Evolutionary conservation across 768 basidiomycete genomes (phyloP), one percentile per base, ranked within the genome.

Genomic region (Fomitopsis pulvina): DNA sequence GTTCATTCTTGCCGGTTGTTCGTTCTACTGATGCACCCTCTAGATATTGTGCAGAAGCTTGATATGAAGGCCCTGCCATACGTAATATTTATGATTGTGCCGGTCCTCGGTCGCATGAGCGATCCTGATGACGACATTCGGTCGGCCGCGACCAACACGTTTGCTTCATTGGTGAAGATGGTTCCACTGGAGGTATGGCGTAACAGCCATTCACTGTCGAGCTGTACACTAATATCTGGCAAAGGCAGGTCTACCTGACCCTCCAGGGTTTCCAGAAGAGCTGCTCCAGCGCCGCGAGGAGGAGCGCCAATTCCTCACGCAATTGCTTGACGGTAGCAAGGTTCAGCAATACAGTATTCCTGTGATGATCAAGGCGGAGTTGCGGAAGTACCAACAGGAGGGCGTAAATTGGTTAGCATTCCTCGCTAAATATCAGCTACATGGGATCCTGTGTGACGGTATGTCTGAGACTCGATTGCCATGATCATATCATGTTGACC

Each of bases 381-480:
- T 99, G 42, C 86, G 96, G 52, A 92, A 93, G 64, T 99, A 99
- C 64, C 96, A 99, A 67, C 90, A 92, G 68, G 96, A 99, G 49
- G 96, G 96, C 28, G 90, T 99, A 56, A 98, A 92, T 64, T 99
- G 96, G 96, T 75, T 99, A 16, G 96, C 96, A 1, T 99, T 99
- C 73, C 75, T 99, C 30, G 90, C 92, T 18, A 97, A 96, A 64
- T 99, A 96, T 64, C 96, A 98, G 60, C 69, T 99, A 2, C 96
- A 99, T 63, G 96, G 96, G 12, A 91, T 98, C 59, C 81, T 99
- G 25, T 99, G 96, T 63, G 96, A 99, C 61, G 96, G 95, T 92
- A 59, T 55, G 79, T 63, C 18, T 14, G 25, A 21, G n/a, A 16
- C 14, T 4, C 4, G 5, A 16, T 16, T 25, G n/a, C 27, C 40